Percentiles rank a stretch among this genome's conserved stretches.
Evolutionary conservation across 345 rosid species (phyloP).

Genomic region (Hibiscus trionum): DNA sequence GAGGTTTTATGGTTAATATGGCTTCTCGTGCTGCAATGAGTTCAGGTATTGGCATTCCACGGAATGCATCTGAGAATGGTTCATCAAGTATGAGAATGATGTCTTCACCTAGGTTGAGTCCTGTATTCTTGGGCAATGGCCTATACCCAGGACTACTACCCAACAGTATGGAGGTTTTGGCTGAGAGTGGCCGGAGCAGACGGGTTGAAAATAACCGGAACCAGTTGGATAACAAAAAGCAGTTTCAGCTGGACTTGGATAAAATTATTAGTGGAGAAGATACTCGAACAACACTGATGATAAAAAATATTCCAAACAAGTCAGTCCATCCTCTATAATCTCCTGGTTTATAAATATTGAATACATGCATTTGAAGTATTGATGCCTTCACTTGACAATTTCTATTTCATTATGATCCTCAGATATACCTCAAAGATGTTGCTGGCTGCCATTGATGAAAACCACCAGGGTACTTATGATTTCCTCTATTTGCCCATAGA

Average conservation of each 20-base stretch:
- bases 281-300: slow-evolving; percentile 53
- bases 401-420: slow-evolving; percentile 8
- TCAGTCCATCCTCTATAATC: slow-evolving; percentile 18
- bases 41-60: slow-evolving; percentile 42
- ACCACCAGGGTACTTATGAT: slow-evolving; percentile 55
- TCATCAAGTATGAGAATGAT: slow-evolving; percentile 58
- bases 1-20: slow-evolving; percentile 40
- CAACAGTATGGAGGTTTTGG: slow-evolving; percentile 44
- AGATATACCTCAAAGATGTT: slow-evolving; percentile 78
- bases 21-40: slow-evolving; percentile 35
- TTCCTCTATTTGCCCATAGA: slow-evolving; percentile 74
- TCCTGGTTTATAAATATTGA: neutral
- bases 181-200: slow-evolving; percentile 54
- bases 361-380: neutral
- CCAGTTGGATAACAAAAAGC: slow-evolving; percentile 64
- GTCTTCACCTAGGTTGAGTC: slow-evolving; percentile 63
- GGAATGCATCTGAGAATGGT: slow-evolving; percentile 48
- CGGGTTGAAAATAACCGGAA: slow-evolving; percentile 49
- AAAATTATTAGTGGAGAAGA: slow-evolving; percentile 64
- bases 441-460: slow-evolving; percentile 67
- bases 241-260: slow-evolving; percentile 79
- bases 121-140: slow-evolving; percentile 52
- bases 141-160: slow-evolving; percentile 43
- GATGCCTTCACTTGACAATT: neutral
- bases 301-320: slow-evolving; percentile 62